Evolutionary conservation across 1,139 yeast species (phyloP).

Genomic region (Scheffersomyces cryptocercus): DNA sequence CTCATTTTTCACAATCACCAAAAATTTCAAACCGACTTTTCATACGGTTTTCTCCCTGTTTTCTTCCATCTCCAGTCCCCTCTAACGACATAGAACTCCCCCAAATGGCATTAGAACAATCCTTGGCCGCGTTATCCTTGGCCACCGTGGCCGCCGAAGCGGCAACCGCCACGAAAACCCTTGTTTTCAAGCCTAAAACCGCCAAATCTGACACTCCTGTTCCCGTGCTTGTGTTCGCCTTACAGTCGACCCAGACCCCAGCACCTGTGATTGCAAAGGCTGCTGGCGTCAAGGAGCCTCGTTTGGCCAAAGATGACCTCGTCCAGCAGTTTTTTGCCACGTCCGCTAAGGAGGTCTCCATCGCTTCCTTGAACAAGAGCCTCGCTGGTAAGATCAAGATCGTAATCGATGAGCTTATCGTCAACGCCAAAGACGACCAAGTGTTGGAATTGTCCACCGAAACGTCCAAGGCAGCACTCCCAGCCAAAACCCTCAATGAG

Average conservation of each 20-base stretch:
- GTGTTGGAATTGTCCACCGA: constrained; percentile 61
- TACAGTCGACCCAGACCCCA: constrained; percentile 71
- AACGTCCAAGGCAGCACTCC: constrained; percentile 55
- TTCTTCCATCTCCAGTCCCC: too few relatives aligned
- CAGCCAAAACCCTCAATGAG: constrained; percentile 52
- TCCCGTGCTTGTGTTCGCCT: constrained; percentile 80
- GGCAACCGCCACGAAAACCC: constrained; percentile 61
- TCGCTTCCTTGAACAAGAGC: constrained; percentile 56
- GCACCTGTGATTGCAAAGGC: constrained; percentile 62
- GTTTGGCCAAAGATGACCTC: constrained; percentile 82
- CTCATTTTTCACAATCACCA: too few relatives aligned
- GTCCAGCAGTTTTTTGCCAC: constrained; percentile 65
- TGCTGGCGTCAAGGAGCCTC: constrained; percentile 79
- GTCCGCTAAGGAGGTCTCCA: constrained; percentile 64
- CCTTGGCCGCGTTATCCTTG: constrained; percentile 59
- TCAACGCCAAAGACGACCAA: constrained; percentile 36
- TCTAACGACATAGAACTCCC: too few relatives aligned
- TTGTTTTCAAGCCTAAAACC: constrained; percentile 90
- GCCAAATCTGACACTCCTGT: constrained; percentile 81
- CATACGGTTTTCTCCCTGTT: too few relatives aligned
- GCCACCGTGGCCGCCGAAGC: constrained; percentile 43
- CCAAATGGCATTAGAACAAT: constrained; percentile 58
- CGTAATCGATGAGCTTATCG: constrained; percentile 61
- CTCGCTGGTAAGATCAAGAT: constrained; percentile 67
- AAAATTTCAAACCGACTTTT: too few relatives aligned